These are phyloP conservation scores for Sordariomycetes sp. DNA, from an alignment of 2,329 filamentous ascomycete genomes.

Conservation along the genomic window DNA sequence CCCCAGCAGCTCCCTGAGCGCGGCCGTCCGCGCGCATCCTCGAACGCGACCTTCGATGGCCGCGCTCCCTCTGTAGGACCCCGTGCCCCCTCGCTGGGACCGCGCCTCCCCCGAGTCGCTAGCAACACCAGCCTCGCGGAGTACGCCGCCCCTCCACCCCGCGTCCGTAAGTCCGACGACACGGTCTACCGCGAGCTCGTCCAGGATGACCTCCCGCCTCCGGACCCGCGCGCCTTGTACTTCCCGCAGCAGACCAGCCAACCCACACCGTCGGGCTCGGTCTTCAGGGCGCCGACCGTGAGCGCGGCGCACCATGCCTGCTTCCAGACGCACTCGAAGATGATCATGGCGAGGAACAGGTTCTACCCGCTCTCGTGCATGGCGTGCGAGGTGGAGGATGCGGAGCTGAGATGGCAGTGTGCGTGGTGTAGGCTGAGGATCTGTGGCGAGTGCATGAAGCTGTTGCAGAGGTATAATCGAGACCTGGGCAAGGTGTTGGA, in stretches of 20 bases:
- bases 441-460: conserved; percentile 34
- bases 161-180: conserved; percentile 22
- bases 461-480: conserved; percentile 27
- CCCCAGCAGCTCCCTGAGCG: conserved; percentile 5
- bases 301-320: conserved; percentile 33
- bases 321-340: conserved; percentile 33
- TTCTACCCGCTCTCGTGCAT: conserved; percentile 43
- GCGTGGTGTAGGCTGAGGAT: conserved; percentile 40
- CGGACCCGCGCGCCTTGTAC: conserved; percentile 23
- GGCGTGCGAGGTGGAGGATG: conserved; percentile 35
- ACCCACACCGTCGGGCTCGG: conserved; percentile 12
- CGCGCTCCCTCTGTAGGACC: conserved; percentile 4
- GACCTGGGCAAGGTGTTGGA: conserved; percentile 31
- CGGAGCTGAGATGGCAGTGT: conserved; percentile 34
- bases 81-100: conserved; percentile 2
- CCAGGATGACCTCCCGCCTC: conserved; percentile 15
- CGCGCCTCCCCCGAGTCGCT: background rate
- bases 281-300: conserved; percentile 32
- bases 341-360: conserved; percentile 36
- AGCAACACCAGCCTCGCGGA: conserved; percentile 7
- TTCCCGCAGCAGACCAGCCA: conserved; percentile 22
- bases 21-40: background rate
- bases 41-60: background rate
- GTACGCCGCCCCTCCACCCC: conserved; percentile 14
- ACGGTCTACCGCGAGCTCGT: conserved; percentile 31